phyloP scores from a whole-genome alignment of 192 early-diverging fungal genomes.

The Backusella sp. region DNA sequence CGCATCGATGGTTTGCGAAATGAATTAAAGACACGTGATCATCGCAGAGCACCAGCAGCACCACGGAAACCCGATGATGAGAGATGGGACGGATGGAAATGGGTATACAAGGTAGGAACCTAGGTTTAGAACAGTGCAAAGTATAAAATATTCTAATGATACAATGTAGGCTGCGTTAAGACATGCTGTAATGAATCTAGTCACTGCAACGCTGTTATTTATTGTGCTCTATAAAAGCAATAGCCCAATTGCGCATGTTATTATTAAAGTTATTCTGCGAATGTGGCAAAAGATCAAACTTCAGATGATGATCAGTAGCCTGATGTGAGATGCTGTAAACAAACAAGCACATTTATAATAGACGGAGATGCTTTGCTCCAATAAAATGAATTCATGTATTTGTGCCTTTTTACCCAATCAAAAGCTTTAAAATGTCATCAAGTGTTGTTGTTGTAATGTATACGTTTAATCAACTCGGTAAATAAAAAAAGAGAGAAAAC shows the following conservation, averaged over 20 bases:
- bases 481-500: background rate
- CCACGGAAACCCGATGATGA: background rate
- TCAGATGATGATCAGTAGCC: background rate
- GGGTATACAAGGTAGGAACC: constrained; percentile 30
- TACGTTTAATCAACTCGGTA: background rate
- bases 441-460: too few species aligned
- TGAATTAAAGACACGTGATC: constrained; percentile 26
- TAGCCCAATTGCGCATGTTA: constrained; percentile 16
- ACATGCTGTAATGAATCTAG: constrained; percentile 23
- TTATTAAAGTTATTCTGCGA: background rate
- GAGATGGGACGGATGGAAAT: constrained; percentile 29
- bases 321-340: background rate
- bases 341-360: background rate
- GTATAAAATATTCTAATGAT: background rate
- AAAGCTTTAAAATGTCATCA: too few species aligned
- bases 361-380: background rate
- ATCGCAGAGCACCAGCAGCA: background rate
- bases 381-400: background rate
- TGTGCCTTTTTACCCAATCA: background rate
- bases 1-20: constrained; percentile 36
- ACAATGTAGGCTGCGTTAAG: constrained; percentile 20
- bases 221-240: constrained; percentile 22
- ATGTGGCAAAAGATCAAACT: constrained; percentile 17
- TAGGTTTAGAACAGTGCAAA: background rate
- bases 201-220: constrained; percentile 7